phyloP scores from a whole-genome alignment of 805 yeast genomes.

The Candida stauntonica region DNA sequence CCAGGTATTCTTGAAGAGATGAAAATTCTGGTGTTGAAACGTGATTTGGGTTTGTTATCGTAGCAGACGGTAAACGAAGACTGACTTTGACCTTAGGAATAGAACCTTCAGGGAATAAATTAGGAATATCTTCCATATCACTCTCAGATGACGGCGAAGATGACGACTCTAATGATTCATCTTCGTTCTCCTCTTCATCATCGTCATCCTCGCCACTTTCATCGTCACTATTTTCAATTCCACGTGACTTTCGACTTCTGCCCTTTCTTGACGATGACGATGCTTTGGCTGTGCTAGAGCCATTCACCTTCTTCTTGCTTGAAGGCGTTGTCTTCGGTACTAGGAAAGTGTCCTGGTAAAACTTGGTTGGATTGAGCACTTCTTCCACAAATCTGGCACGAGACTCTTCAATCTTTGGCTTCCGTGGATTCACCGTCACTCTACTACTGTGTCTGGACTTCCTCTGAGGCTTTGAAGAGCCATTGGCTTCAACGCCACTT shows the following conservation, averaged over 20 bases:
- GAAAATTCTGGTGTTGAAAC: constrained; percentile 41
- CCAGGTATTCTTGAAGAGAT: constrained; percentile 40
- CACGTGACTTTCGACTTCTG: constrained; percentile 1
- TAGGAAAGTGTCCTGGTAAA: constrained; percentile 20
- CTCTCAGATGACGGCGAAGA: constrained; percentile 1
- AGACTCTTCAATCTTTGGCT: constrained; percentile 12
- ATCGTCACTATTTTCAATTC: constrained; percentile 2
- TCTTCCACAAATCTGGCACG: constrained; percentile 14
- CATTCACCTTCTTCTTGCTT: neutral
- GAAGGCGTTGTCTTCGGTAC: constrained; percentile 3
- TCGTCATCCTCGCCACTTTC: constrained; percentile 8
- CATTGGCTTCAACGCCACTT: constrained; percentile 2
- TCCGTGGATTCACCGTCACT: constrained; percentile 19
- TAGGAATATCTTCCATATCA: constrained; percentile 9
- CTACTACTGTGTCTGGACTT: constrained; percentile 24
- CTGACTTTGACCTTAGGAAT: constrained; percentile 26
- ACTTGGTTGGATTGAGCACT: constrained; percentile 21
- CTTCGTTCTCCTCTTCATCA: constrained; percentile 20
- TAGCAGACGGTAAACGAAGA: constrained; percentile 39
- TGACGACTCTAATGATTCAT: constrained; percentile 4
- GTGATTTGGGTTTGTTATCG: constrained; percentile 59
- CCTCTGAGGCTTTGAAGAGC: constrained; percentile 9
- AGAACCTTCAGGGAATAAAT: constrained; percentile 10
- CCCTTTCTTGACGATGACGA: neutral
- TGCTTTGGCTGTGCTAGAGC: neutral